These are phyloP conservation scores for Wickerhamiella azymoides DNA, from an alignment of 805 yeast species.

Conservation along the genomic window DNA sequence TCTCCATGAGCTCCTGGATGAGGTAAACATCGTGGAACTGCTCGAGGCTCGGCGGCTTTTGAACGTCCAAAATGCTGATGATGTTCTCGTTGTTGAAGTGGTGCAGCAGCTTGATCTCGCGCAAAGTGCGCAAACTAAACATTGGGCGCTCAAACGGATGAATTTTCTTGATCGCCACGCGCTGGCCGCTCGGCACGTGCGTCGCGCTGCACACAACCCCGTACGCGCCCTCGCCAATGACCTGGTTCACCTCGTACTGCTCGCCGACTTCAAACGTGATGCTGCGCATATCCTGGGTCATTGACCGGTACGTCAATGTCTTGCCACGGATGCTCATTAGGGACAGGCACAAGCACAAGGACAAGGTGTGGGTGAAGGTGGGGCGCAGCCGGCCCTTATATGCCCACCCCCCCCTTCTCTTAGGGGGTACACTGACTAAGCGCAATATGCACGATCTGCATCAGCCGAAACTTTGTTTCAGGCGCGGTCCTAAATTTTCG, in stretches of 20 bases:
- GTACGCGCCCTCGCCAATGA: constrained; percentile 93
- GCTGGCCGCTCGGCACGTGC: constrained; percentile 72
- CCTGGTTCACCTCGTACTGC: constrained; percentile 70
- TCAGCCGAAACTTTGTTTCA: too few relatives aligned
- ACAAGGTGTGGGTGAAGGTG: not conserved
- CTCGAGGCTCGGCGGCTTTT: constrained; percentile 64
- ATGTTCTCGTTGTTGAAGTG: constrained; percentile 92
- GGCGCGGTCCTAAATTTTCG: too few relatives aligned
- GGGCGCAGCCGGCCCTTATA: not conserved
- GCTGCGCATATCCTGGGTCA: constrained; percentile 23
- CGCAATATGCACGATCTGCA: not conserved
- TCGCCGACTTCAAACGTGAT: constrained; percentile 70
- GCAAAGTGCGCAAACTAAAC: constrained; percentile 75
- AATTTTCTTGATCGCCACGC: constrained; percentile 91
- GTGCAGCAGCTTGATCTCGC: constrained; percentile 77
- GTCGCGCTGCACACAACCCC: constrained; percentile 84
- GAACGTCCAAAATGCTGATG: constrained; percentile 77
- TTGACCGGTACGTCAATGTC: constrained; percentile 3
- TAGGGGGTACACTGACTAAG: not conserved
- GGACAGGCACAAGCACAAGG: not conserved
- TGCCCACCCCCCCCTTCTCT: not conserved
- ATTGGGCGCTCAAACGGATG: constrained; percentile 82
- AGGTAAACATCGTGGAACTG: constrained; percentile 76
- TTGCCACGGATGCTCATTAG: not conserved
- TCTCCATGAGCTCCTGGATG: constrained; percentile 80